Evolutionary conservation across 2,329 filamentous ascomycete species (phyloP).

Genomic region (Aphanoascus verrucosus): DNA sequence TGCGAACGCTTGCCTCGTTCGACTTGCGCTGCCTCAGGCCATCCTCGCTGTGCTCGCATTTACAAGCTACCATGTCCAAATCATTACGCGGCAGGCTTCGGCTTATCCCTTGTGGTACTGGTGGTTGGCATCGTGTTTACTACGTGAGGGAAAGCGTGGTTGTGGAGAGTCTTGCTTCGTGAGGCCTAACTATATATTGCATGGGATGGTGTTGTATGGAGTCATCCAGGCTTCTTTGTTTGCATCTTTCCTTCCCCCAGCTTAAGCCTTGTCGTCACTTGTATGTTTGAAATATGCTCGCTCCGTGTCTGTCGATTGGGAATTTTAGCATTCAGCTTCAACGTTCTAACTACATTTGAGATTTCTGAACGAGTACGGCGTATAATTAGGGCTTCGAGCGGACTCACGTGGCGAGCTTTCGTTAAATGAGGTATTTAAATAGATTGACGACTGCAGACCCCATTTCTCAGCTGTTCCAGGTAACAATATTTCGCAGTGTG

Average conservation of each 20-base stretch:
- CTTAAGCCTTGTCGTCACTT: constrained; percentile 37
- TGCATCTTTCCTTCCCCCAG: constrained; percentile 83
- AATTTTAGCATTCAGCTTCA: too few species aligned
- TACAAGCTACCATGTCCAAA: constrained; percentile 83
- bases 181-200: constrained; percentile 36
- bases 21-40: constrained; percentile 62
- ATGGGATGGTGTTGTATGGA: constrained; percentile 71
- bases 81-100: constrained; percentile 79
- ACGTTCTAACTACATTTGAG: too few species aligned
- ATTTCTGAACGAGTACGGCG: too few species aligned
- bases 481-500: background rate
- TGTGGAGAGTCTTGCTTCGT: constrained; percentile 9
- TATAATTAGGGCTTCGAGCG: background rate
- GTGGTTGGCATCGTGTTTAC: constrained; percentile 50
- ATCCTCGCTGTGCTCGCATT: constrained; percentile 60
- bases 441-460: too few species aligned
- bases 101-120: constrained; percentile 86
- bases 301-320: background rate
- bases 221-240: constrained; percentile 74
- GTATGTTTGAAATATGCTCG: background rate
- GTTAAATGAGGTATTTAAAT: too few species aligned
- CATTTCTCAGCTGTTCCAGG: too few species aligned
- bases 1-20: constrained; percentile 29
- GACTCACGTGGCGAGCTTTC: background rate
- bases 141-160: constrained; percentile 17